Evolutionary conservation across 345 rosid genomes (phyloP).

Genomic region (Leavenworthia alabamica): DNA sequence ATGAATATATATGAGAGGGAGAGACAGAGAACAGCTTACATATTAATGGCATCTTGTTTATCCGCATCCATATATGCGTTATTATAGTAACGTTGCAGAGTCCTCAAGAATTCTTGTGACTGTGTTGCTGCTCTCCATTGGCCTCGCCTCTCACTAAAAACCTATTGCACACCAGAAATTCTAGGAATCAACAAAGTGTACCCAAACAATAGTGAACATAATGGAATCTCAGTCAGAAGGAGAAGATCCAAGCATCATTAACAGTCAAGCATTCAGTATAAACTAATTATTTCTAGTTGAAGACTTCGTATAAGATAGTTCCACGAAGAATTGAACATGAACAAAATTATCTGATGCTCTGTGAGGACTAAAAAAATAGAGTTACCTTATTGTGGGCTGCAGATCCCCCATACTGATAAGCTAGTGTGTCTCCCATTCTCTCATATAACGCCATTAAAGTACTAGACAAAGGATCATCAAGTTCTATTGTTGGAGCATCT

Average conservation of each 20-base stretch:
- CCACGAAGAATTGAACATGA: not conserved
- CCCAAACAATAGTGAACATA: constrained; percentile 4
- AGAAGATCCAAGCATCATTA: not conserved
- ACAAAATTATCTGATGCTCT: not conserved
- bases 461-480: constrained; percentile 76
- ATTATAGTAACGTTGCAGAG: constrained; percentile 90
- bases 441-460: constrained; percentile 84
- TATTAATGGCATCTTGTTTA: constrained; percentile 87
- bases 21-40: constrained; percentile 47
- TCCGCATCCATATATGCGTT: constrained; percentile 94
- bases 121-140: constrained; percentile 99
- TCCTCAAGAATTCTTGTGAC: constrained; percentile 97
- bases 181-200: constrained; percentile 11
- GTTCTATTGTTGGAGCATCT: constrained; percentile 60
- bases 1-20: constrained; percentile 5
- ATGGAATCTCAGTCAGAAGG: not conserved
- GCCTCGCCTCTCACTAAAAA: constrained; percentile 88
- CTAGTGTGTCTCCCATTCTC: constrained; percentile 92
- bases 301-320: not conserved
- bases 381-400: constrained; percentile 91
- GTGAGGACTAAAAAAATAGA: constrained; percentile 11
- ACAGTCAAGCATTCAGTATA: not conserved
- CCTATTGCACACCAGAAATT: constrained; percentile 40
- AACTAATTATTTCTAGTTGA: not conserved
- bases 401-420: constrained; percentile 92